Evolutionary conservation across 768 basidiomycete genomes (phyloP).

Genomic region (Boletus rex-veris): DNA sequence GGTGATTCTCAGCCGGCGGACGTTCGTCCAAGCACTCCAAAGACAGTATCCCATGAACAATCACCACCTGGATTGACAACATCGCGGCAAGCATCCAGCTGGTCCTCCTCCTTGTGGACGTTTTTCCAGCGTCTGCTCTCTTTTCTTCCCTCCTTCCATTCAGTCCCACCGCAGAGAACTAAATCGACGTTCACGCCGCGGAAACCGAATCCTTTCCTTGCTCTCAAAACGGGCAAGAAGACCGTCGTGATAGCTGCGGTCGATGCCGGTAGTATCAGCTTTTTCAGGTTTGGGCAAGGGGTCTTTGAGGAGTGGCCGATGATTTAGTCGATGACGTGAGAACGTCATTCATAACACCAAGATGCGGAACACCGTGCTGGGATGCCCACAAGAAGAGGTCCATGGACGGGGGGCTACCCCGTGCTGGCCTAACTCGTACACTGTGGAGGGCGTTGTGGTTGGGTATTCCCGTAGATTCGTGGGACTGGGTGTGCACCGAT

Average conservation of each 20-base stretch:
- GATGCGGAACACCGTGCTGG: neutral
- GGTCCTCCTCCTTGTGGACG: neutral
- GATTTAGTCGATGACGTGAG: constrained; percentile 22
- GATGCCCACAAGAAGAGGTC: too few species aligned
- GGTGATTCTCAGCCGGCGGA: neutral
- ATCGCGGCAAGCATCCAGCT: neutral
- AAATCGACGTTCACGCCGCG: constrained; percentile 30
- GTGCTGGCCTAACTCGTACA: too few species aligned
- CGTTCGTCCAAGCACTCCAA: constrained; percentile 2
- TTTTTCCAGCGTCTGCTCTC: constrained; percentile 5
- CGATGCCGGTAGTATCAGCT: constrained; percentile 82
- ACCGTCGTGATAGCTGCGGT: constrained; percentile 83
- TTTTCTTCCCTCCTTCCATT: constrained; percentile 4
- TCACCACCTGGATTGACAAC: neutral
- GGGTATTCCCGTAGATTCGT: too few species aligned
- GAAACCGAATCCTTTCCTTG: constrained; percentile 70
- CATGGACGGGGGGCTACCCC: too few species aligned
- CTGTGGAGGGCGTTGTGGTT: too few species aligned
- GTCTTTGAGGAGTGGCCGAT: constrained; percentile 85
- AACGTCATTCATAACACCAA: too few species aligned
- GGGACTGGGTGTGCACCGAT: too few species aligned
- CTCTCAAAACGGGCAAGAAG: constrained; percentile 81
- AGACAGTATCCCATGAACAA: constrained; percentile 2
- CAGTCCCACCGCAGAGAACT: constrained; percentile 18
- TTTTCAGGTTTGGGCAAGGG: constrained; percentile 85